These are phyloP conservation scores for Pythium diclinum DNA, from an alignment of 352 stramenopile species.

Conservation along the genomic window DNA sequence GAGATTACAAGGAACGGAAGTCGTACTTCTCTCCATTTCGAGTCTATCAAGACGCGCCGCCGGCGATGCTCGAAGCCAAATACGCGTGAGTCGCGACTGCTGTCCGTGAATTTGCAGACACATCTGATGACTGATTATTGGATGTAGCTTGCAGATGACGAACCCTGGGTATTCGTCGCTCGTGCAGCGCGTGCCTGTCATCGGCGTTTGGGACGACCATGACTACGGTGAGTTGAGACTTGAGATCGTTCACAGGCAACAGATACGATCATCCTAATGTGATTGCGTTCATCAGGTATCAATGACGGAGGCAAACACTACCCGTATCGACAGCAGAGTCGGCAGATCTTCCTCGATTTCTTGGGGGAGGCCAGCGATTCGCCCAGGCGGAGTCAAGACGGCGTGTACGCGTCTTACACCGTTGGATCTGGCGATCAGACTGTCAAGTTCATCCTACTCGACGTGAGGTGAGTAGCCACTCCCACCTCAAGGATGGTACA, in stretches of 20 bases:
- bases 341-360: slow-evolving; percentile 45
- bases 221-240: slow-evolving; percentile 38
- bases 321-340: slow-evolving; percentile 32
- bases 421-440: slow-evolving; percentile 21
- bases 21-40: slow-evolving; percentile 27
- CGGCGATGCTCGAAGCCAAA: slow-evolving; percentile 31
- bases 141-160: slow-evolving; percentile 21
- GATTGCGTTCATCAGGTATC: slow-evolving; percentile 16
- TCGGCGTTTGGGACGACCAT: slow-evolving; percentile 46
- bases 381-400: slow-evolving; percentile 29
- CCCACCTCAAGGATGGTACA: neutral
- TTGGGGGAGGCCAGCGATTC: slow-evolving; percentile 33
- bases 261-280: neutral
- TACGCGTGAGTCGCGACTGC: slow-evolving; percentile 24
- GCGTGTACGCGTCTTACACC: slow-evolving; percentile 37
- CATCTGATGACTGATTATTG: neutral
- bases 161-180: slow-evolving; percentile 25
- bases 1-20: slow-evolving; percentile 29
- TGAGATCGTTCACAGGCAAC: neutral
- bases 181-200: slow-evolving; percentile 20
- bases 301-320: slow-evolving; percentile 47
- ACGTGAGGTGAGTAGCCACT: slow-evolving; percentile 31
- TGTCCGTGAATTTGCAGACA: neutral
- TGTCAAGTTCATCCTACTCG: slow-evolving; percentile 46
- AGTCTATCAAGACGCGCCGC: slow-evolving; percentile 29